Base-by-base conservation (phyloP, 2,329 filamentous ascomycete species). In the Lithohypha guttulata region DNA sequence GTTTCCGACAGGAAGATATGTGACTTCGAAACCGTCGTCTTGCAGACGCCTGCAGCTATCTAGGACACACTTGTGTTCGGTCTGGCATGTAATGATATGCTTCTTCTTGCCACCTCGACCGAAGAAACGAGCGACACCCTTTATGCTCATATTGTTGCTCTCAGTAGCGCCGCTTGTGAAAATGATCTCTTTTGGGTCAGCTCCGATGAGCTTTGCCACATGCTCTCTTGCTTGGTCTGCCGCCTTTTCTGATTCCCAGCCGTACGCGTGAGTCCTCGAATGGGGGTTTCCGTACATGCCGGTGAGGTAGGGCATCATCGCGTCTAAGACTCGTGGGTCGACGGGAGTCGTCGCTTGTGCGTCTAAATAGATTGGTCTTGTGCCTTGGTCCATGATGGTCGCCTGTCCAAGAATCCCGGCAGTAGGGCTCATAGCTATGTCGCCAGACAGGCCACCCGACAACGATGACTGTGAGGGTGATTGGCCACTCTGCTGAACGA, bases 81-180 rank as follows among this genome's bases (percentile, higher is more conserved):
- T 98, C 66, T 96, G 91, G 26, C 79, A 85, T 17, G 91, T 98
- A 61, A 98, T 86, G 56, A 98, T 89, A 63, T 98, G 91, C 66
- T 83, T 94, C 77, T 96, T 96, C 76, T 95, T 95, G 53, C 86
- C 87, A 2, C 77, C 79, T 42, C 84, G 77, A 50, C 85, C 86
- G 59, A 95, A 95, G 66, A 98, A 98, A 47, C 89, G 75, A 14
- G 91, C 87, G 6, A 98, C 89, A 48, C 91, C 91, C 67, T 98
- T 98, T 67, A 98, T 85, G 62, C 86, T 94, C 91, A 98, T 98
- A 56, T 98, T 98, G 65, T 98, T 98, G 59, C 86, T 95, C 68
- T 98, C 91, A 0, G 91, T 98, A 11, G 91, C 91, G 40, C 91
- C 91, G 54, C 87, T 95, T 5, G 91, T 98, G 65, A 98, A 96